phyloP scores from a whole-genome alignment of 2,329 filamentous ascomycete species.

The Stromatinia cepivora region DNA sequence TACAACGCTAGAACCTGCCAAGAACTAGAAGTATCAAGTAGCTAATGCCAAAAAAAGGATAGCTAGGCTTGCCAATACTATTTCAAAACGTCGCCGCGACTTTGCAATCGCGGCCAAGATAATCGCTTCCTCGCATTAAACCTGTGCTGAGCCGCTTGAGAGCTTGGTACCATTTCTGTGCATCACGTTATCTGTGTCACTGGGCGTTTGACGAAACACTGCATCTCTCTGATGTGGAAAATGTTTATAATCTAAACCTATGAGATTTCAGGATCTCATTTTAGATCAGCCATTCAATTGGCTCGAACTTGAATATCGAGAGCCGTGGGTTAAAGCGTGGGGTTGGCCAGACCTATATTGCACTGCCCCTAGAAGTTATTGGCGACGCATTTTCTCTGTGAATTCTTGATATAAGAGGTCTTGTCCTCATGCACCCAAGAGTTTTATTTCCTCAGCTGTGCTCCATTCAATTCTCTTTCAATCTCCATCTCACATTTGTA shows the following conservation, averaged over 20 bases:
- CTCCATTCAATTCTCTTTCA: constrained; percentile 16
- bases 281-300: not conserved
- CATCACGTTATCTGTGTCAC: constrained; percentile 19
- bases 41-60: constrained; percentile 12
- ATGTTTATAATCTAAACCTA: not conserved
- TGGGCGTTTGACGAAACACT: constrained; percentile 17
- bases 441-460: constrained; percentile 21
- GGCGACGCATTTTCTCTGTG: not conserved
- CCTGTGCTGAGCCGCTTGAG: not conserved
- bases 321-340: not conserved
- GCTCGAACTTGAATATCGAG: not conserved
- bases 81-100: constrained; percentile 14
- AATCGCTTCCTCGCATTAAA: constrained; percentile 8
- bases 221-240: not conserved
- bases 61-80: constrained; percentile 4
- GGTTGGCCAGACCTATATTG: constrained; percentile 16
- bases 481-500: constrained; percentile 12
- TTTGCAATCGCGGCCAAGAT: constrained; percentile 12
- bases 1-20: constrained; percentile 17
- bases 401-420: constrained; percentile 22
- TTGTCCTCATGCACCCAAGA: constrained; percentile 24
- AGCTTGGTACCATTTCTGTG: constrained; percentile 1
- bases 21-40: constrained; percentile 10
- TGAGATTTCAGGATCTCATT: not conserved
- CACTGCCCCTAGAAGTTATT: constrained; percentile 10